A percentile compares a stretch with the other conserved stretches of the same genome.
These are phyloP conservation scores for Nakazawaea populi DNA, from an alignment of 805 yeast genomes.

Conservation along the genomic window DNA sequence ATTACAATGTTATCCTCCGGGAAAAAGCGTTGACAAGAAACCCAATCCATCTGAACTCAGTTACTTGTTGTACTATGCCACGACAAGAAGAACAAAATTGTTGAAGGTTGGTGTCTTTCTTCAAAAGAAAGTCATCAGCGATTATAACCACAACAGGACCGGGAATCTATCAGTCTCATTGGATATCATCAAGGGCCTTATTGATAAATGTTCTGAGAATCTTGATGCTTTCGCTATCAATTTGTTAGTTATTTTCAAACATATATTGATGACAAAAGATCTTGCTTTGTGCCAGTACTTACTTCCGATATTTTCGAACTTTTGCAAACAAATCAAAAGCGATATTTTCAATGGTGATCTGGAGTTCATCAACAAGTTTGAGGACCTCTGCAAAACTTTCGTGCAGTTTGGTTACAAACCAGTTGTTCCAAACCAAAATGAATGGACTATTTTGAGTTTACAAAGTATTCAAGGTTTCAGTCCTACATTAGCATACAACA, in stretches of 20 bases:
- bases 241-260: constrained; percentile 53
- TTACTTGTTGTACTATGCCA: constrained; percentile 82
- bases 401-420: constrained; percentile 18
- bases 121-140: constrained; percentile 53
- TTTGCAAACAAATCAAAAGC: constrained; percentile 31
- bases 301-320: constrained; percentile 37
- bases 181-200: constrained; percentile 60
- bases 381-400: constrained; percentile 19
- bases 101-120: constrained; percentile 78
- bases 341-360: constrained; percentile 42
- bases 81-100: constrained; percentile 81
- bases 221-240: constrained; percentile 74
- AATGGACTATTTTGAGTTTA: constrained; percentile 41
- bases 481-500: constrained; percentile 29
- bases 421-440: constrained; percentile 27
- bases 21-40: constrained; percentile 77
- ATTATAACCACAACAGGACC: constrained; percentile 52
- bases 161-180: constrained; percentile 85
- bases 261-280: constrained; percentile 52
- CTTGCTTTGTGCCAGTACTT: constrained; percentile 51
- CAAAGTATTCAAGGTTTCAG: constrained; percentile 34
- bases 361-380: constrained; percentile 33
- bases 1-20: constrained; percentile 89
- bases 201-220: constrained; percentile 74
- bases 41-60: constrained; percentile 92